Evolutionary conservation across 352 stramenopile species (phyloP), one percentile per base, ranked within the genome.

Genomic region (Phytophthora cactorum): DNA sequence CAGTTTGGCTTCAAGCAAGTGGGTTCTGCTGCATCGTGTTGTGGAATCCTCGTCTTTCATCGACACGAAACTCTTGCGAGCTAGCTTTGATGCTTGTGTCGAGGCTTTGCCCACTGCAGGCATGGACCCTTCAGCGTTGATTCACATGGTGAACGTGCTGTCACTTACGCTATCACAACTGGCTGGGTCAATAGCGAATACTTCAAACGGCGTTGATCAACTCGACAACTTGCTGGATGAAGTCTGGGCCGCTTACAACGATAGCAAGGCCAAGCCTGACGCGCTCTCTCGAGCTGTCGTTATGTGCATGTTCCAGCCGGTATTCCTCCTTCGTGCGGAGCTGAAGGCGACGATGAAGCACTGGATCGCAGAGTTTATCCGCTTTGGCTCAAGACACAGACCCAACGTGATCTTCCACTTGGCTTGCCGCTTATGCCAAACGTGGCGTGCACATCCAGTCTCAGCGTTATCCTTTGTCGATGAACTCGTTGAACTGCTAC

Each of bases 331-430:
- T 7, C 59, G 59, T 3, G 45, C 34, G 11, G 51, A 59, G 5
- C 29, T 79, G 6, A 62, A 75, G 12, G 50, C 62, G 17, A 63
- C 77, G 10, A 77, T 92, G 52, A 91, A 90, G 61, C 70, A 64
- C 31, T 93, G 84, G 85, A 75, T 92, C 29, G 61, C 65, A 17
- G 78, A 74, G 7, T 76, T 91, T 47, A 56, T 85, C 38, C 41
- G 47, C 28, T 92, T 91, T 59, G 88, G 84, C 34, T 64, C 83
- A 25, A 61, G 72, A 5, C 69, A 92, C 41, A 75, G 88, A 5
- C 88, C 88, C 3, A 93, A 93, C 49, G 88, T 93, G 12, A 68
- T 95, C 14, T 95, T 91, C 68, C 88, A 95, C 74, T 46, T 95
- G 28, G 52, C 78, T 31, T 92, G 82, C 38, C 82, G 82, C 2